phyloP scores from a whole-genome alignment of 2,329 filamentous ascomycete species.

The Pochonia chlamydosporia region DNA sequence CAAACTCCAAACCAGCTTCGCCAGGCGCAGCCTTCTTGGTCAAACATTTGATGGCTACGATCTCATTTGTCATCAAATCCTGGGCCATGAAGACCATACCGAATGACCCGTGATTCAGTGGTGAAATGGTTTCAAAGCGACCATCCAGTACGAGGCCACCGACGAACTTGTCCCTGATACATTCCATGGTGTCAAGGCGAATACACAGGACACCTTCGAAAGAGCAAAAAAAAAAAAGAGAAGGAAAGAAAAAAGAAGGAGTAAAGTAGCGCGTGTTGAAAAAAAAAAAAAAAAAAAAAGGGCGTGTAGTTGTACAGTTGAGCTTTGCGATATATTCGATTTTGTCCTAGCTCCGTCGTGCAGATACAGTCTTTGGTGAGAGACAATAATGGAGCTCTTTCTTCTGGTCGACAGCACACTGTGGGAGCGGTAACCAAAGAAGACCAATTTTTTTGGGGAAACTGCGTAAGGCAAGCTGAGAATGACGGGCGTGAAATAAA shows the following conservation, averaged over 20 bases:
- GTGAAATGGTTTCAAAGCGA: slow-evolving; percentile 85
- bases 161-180: slow-evolving; percentile 76
- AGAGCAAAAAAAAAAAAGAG: slow-evolving; percentile 13
- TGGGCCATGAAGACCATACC: slow-evolving; percentile 96
- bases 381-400: not conserved
- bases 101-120: slow-evolving; percentile 97
- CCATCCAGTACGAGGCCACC: slow-evolving; percentile 76
- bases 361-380: not conserved
- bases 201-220: not conserved
- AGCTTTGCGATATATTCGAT: slow-evolving; percentile 12
- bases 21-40: slow-evolving; percentile 69
- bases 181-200: slow-evolving; percentile 56
- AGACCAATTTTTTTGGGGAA: not conserved
- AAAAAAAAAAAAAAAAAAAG: slow-evolving; percentile 14
- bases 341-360: slow-evolving; percentile 3
- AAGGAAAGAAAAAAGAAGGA: slow-evolving; percentile 13
- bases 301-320: slow-evolving; percentile 23
- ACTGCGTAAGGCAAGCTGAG: not conserved
- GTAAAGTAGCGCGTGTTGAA: slow-evolving; percentile 13
- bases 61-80: slow-evolving; percentile 68
- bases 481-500: slow-evolving; percentile 17
- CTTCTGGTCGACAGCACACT: not conserved
- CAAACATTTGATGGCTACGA: slow-evolving; percentile 93
- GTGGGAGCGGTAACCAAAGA: not conserved
- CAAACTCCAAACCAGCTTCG: slow-evolving; percentile 56